Evolutionary conservation across 2,329 filamentous ascomycete genomes (phyloP).

Genomic region (Aureobasidium subglaciale): DNA sequence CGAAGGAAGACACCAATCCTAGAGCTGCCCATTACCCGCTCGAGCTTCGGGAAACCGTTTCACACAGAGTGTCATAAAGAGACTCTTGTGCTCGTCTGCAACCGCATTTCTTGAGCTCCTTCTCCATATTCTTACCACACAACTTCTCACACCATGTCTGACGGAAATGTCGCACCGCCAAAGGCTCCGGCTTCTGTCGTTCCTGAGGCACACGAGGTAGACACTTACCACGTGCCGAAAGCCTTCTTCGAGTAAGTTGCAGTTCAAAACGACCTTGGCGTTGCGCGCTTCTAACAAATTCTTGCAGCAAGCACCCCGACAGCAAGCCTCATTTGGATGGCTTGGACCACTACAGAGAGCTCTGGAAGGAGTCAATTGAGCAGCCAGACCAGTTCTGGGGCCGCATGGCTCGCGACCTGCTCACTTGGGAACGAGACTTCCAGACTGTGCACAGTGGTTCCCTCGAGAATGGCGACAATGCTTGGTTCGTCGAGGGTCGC

Average conservation of each 20-base stretch:
- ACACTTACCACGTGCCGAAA: constrained; percentile 60
- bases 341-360: constrained; percentile 55
- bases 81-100: neutral
- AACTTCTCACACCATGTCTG: constrained; percentile 33
- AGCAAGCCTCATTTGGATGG: constrained; percentile 50
- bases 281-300: constrained; percentile 13
- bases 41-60: constrained; percentile 6
- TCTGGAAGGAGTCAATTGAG: constrained; percentile 78
- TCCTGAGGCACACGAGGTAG: constrained; percentile 67
- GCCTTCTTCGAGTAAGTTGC: constrained; percentile 40
- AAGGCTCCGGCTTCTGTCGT: constrained; percentile 46
- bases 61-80: neutral
- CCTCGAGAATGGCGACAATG: constrained; percentile 71
- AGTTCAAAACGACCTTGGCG: neutral
- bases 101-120: neutral
- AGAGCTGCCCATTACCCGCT: constrained; percentile 5
- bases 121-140: neutral
- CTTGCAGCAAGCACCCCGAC: constrained; percentile 50
- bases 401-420: constrained; percentile 73
- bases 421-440: constrained; percentile 88
- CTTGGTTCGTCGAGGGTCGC: constrained; percentile 91
- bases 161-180: constrained; percentile 35
- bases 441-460: constrained; percentile 76
- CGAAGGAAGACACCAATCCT: neutral
- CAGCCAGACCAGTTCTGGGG: constrained; percentile 89